These are phyloP conservation scores for Dunaliella sp. DNA, from an alignment of 139 green algal genomes.

Conservation along the genomic window DNA sequence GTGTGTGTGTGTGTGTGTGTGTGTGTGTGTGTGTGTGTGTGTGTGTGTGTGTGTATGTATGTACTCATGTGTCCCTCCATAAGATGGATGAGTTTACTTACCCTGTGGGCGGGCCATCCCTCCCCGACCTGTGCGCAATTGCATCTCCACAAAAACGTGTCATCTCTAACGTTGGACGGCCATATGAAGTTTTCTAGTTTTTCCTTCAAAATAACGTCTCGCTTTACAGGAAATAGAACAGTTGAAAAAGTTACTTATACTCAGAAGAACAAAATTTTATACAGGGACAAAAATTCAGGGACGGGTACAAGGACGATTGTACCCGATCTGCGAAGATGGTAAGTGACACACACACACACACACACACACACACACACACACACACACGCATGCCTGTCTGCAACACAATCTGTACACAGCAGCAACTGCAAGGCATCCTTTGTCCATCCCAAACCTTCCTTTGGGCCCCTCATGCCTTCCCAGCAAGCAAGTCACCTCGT, in stretches of 20 bases:
- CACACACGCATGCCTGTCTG: neutral
- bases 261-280: neutral
- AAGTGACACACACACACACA: neutral
- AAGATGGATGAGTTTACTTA: neutral
- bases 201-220: neutral
- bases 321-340: no score
- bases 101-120: neutral
- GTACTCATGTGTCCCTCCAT: neutral
- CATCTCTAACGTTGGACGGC: neutral
- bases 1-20: neutral
- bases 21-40: neutral
- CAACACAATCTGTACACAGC: neutral
- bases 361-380: neutral
- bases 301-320: neutral
- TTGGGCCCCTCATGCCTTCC: neutral
- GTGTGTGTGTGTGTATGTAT: neutral
- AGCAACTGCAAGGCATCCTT: neutral
- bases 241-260: neutral
- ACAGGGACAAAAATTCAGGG: neutral
- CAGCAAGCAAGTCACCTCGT: neutral
- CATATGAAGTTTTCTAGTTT: neutral
- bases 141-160: neutral
- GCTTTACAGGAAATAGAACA: neutral
- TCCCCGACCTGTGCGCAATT: neutral
- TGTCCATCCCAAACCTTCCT: neutral